Conservation (phyloP, 2,329 filamentous ascomycete genomes). For the Cordyceps militaris region DNA sequence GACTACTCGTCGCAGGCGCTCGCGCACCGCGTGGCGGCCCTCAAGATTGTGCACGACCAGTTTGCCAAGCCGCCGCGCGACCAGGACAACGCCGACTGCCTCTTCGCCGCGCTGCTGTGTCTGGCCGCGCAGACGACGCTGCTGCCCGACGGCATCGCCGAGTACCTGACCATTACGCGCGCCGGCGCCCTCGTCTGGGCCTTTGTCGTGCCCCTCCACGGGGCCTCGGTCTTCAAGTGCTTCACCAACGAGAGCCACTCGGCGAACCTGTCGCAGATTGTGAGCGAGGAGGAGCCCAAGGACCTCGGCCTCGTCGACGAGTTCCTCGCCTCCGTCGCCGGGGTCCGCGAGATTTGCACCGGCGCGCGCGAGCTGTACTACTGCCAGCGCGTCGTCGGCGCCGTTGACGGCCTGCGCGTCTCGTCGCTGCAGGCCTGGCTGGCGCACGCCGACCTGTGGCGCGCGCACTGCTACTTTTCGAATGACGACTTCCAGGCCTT, state of each 20-base stretch:
- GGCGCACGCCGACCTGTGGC: slow-evolving; percentile 18
- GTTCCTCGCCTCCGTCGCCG: slow-evolving; percentile 17
- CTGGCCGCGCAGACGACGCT: slow-evolving; percentile 30
- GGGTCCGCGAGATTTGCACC: slow-evolving; percentile 17
- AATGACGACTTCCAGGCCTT: slow-evolving; percentile 28
- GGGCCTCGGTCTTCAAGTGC: slow-evolving; percentile 18
- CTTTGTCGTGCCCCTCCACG: slow-evolving; percentile 18
- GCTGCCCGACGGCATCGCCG: slow-evolving; percentile 31
- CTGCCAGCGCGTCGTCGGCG: slow-evolving; percentile 14
- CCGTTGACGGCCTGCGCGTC: slow-evolving; percentile 13
- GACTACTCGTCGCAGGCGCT: slow-evolving; percentile 25
- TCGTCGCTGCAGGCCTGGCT: slow-evolving; percentile 19
- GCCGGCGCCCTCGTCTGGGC: slow-evolving; percentile 22
- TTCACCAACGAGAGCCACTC: slow-evolving; percentile 23
- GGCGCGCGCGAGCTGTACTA: slow-evolving; percentile 17
- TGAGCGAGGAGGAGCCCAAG: slow-evolving; percentile 20
- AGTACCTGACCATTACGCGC: slow-evolving; percentile 30
- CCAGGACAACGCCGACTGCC: slow-evolving; percentile 27
- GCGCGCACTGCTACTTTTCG: slow-evolving; percentile 16
- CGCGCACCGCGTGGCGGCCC: slow-evolving; percentile 29
- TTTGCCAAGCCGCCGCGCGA: slow-evolving; percentile 21
- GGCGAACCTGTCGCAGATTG: slow-evolving; percentile 18
- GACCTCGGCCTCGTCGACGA: slow-evolving; percentile 17
- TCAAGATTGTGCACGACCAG: slow-evolving; percentile 27
- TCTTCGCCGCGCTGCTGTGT: slow-evolving; percentile 29